These are phyloP conservation scores for Lunasporangiospora selenospora DNA, from an alignment of 192 early-diverging fungal species.

Conservation along the genomic window DNA sequence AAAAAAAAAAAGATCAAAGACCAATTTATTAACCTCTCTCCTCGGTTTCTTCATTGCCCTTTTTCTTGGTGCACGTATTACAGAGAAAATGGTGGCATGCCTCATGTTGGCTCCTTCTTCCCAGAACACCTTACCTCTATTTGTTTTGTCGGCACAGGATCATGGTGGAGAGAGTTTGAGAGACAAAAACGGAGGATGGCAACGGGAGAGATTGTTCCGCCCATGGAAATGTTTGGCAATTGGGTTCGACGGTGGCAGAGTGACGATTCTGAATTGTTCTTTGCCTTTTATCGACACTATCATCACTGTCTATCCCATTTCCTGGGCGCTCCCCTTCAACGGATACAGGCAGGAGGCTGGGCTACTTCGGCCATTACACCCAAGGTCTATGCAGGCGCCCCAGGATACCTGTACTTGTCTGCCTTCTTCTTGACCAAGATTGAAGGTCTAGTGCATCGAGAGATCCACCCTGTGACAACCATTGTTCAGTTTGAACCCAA, in stretches of 20 bases:
- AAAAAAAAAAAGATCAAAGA: conserved; percentile 4
- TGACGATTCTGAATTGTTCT: conserved; percentile 62
- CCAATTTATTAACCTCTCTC: not conserved
- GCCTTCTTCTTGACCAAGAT: conserved; percentile 57
- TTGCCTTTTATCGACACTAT: conserved; percentile 61
- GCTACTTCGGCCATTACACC: conserved; percentile 19
- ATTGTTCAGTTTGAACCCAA: conserved; percentile 54
- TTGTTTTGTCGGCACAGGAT: conserved; percentile 39
- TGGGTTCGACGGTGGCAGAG: conserved; percentile 60
- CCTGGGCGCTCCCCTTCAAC: conserved; percentile 20
- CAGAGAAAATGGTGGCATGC: conserved; percentile 31
- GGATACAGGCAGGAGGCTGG: conserved; percentile 42
- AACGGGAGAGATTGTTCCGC: conserved; percentile 22
- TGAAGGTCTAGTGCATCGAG: conserved; percentile 53
- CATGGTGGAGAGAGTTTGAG: conserved; percentile 51
- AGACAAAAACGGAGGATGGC: conserved; percentile 44
- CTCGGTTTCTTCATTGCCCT: not conserved
- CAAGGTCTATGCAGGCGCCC: conserved; percentile 47
- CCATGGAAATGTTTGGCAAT: conserved; percentile 56
- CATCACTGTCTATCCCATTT: conserved; percentile 52
- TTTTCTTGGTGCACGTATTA: not conserved
- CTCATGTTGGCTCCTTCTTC: conserved; percentile 43
- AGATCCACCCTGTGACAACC: conserved; percentile 59
- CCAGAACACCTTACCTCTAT: conserved; percentile 47
- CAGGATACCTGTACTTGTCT: conserved; percentile 54